Conservation (phyloP, 2,329 filamentous ascomycete genomes). For the Pseudogymnoascus sp. region DNA sequence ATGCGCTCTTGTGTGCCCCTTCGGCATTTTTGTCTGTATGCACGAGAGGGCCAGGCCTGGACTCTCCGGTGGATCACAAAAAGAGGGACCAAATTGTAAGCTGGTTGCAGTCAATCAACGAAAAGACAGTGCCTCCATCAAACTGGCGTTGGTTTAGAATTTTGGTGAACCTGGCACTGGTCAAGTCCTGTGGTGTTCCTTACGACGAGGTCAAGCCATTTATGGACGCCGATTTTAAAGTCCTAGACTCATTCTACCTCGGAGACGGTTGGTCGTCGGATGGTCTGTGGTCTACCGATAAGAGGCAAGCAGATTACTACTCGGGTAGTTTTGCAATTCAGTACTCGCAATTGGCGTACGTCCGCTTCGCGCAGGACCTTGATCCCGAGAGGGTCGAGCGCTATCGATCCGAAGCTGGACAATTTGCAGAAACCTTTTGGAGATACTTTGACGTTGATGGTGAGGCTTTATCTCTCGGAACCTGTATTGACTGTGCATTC, state of each 20-base stretch:
- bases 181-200: constrained; percentile 33
- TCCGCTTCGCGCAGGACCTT: constrained; percentile 34
- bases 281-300: constrained; percentile 32
- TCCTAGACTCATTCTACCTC: constrained; percentile 38
- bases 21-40: constrained; percentile 22
- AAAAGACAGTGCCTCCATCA: constrained; percentile 36
- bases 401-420: constrained; percentile 32
- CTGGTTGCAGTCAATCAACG: constrained; percentile 37
- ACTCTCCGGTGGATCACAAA: constrained; percentile 21
- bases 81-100: constrained; percentile 30
- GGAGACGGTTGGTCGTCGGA: constrained; percentile 40
- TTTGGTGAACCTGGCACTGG: constrained; percentile 39
- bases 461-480: constrained; percentile 15
- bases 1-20: constrained; percentile 38
- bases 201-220: constrained; percentile 26
- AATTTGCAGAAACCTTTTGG: constrained; percentile 37
- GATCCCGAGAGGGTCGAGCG: constrained; percentile 31
- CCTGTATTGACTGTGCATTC: not conserved
- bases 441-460: constrained; percentile 39
- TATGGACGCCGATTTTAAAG: constrained; percentile 34
- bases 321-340: constrained; percentile 47
- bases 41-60: not conserved
- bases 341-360: constrained; percentile 40
- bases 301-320: constrained; percentile 41
- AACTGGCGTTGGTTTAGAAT: constrained; percentile 48